These are phyloP conservation scores for Petunia axillaris DNA, from an alignment of 257 asterid species.

Conservation along the genomic window DNA sequence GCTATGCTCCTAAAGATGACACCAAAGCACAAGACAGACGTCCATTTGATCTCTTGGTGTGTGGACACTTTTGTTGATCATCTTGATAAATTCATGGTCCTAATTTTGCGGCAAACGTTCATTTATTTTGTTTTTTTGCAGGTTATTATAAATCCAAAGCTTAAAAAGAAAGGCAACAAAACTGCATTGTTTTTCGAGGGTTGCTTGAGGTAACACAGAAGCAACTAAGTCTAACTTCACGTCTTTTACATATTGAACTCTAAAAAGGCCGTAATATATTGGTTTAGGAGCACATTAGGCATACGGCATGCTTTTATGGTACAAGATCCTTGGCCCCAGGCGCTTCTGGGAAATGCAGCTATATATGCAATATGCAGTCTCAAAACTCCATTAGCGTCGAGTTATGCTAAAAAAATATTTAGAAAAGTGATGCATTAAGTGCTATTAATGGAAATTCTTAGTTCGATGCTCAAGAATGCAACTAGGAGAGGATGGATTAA, in stretches of 20 bases:
- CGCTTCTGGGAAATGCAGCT: background rate
- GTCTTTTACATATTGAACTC: constrained; percentile 4
- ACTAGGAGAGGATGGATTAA: too few relatives aligned
- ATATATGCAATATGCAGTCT: background rate
- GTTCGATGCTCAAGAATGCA: too few relatives aligned
- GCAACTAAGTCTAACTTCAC: constrained; percentile 20
- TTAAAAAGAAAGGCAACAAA: constrained; percentile 62
- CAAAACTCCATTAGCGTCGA: background rate
- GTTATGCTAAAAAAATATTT: background rate
- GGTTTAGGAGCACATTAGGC: background rate
- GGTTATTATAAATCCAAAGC: constrained; percentile 86
- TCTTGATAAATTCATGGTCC: constrained; percentile 9
- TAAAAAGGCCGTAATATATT: background rate
- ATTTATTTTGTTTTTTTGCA: constrained; percentile 42
- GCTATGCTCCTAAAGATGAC: constrained; percentile 67
- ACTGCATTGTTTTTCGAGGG: constrained; percentile 92
- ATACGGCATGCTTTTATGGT: background rate
- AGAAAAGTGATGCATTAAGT: background rate
- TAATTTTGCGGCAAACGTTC: background rate
- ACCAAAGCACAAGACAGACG: constrained; percentile 65
- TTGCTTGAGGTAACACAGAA: constrained; percentile 69
- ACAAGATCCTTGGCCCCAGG: background rate
- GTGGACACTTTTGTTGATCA: constrained; percentile 24
- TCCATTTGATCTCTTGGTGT: constrained; percentile 89
- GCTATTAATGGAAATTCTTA: too few relatives aligned